Evolutionary conservation across 331 rosid genomes (phyloP).

Genomic region (Rosa hybrid): DNA sequence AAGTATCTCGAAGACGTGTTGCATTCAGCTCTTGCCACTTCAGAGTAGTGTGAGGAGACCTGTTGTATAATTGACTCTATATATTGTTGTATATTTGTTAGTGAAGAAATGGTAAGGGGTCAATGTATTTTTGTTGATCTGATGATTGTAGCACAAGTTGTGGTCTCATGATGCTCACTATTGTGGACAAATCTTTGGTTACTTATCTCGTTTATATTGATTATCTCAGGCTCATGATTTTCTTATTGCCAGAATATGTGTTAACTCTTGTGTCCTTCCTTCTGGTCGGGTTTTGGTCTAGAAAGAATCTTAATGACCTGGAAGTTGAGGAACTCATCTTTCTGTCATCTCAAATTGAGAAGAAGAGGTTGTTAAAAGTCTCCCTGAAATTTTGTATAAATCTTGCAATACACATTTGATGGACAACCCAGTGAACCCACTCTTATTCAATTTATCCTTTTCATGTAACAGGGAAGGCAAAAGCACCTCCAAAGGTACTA

Average conservation of each 20-base stretch:
- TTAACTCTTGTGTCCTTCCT: not conserved
- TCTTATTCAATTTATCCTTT: too few relatives aligned
- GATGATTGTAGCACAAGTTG: slow-evolving; percentile 14
- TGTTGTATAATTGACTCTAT: not conserved
- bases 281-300: not conserved
- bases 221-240: not conserved
- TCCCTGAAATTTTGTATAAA: not conserved
- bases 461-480: too few relatives aligned
- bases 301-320: not conserved
- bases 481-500: too few relatives aligned
- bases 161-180: not conserved
- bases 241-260: not conserved
- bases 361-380: not conserved
- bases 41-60: slow-evolving; percentile 33
- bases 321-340: not conserved
- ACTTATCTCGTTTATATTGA: not conserved
- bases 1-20: slow-evolving; percentile 90
- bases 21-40: slow-evolving; percentile 75
- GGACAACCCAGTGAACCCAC: too few relatives aligned
- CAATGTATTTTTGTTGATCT: not conserved
- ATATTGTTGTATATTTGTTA: not conserved
- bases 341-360: not conserved
- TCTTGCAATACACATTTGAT: not conserved
- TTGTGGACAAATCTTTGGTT: too few relatives aligned
- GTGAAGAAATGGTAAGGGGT: not conserved